These are phyloP conservation scores for Dothidotthia symphoricarpi DNA, from an alignment of 2,329 filamentous ascomycete genomes.

Conservation along the genomic window DNA sequence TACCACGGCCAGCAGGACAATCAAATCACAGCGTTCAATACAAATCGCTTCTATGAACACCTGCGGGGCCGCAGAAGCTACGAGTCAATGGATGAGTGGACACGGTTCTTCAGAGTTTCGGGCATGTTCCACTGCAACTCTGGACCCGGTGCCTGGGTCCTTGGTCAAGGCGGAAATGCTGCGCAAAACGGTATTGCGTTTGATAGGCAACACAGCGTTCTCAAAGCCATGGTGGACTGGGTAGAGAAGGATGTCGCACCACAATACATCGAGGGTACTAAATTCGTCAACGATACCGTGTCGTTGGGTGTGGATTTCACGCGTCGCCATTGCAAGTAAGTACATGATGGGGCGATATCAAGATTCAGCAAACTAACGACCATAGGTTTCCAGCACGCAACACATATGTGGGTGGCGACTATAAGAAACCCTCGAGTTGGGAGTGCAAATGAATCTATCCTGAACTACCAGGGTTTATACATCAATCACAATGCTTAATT, in stretches of 20 bases:
- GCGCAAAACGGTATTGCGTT: constrained; percentile 18
- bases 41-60: constrained; percentile 48
- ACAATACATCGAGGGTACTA: constrained; percentile 30
- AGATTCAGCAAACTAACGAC: not conserved
- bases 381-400: constrained; percentile 7
- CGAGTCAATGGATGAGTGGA: constrained; percentile 30
- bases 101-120: constrained; percentile 52
- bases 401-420: constrained; percentile 13
- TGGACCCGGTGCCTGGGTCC: constrained; percentile 46
- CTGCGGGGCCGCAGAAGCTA: constrained; percentile 22
- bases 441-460: constrained; percentile 6
- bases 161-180: constrained; percentile 27
- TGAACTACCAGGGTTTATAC: too few relatives aligned
- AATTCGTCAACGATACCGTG: constrained; percentile 41
- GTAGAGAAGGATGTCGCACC: constrained; percentile 44
- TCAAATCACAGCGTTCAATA: constrained; percentile 47
- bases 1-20: constrained; percentile 48
- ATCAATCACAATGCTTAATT: too few relatives aligned
- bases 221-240: constrained; percentile 48
- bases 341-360: not conserved
- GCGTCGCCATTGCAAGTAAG: constrained; percentile 48
- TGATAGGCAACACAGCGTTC: constrained; percentile 16
- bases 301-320: constrained; percentile 45
- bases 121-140: constrained; percentile 54
- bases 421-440: constrained; percentile 30